Evolutionary conservation across 1,284 basidiomycete species (phyloP).

Genomic region (Naganishia sp.): DNA sequence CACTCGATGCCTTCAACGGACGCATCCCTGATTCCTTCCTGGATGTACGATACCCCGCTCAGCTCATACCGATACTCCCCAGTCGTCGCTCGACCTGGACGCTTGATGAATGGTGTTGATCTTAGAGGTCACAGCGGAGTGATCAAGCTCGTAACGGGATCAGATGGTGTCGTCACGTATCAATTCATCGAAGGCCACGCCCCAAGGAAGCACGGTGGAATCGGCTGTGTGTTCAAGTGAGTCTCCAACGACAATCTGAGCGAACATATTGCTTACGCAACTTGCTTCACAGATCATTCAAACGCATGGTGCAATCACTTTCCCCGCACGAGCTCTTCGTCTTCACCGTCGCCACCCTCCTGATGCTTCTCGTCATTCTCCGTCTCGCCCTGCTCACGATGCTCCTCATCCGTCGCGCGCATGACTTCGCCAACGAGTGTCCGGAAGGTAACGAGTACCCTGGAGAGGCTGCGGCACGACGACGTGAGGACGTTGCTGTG

Average conservation of each 20-base stretch:
- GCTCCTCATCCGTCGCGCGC: conserved; percentile 13
- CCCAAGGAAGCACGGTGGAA: conserved; percentile 2
- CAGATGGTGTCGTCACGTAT: conserved; percentile 16
- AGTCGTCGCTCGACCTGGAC: conserved; percentile 8
- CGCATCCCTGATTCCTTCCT: conserved; percentile 12
- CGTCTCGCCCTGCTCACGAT: conserved; percentile 6
- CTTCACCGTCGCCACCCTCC: conserved; percentile 12
- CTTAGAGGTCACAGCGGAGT: background rate
- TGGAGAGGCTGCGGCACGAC: conserved; percentile 1
- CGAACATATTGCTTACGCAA: background rate
- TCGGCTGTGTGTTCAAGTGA: conserved; percentile 14
- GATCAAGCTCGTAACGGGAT: conserved; percentile 13
- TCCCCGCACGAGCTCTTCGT: conserved; percentile 22
- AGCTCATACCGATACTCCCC: conserved; percentile 4
- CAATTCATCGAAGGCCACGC: background rate
- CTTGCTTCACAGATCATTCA: conserved; percentile 1
- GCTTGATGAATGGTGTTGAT: background rate
- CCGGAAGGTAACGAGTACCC: background rate
- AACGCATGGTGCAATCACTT: conserved; percentile 11
- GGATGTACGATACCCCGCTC: conserved; percentile 23
- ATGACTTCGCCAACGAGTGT: conserved; percentile 1
- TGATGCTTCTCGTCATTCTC: conserved; percentile 25
- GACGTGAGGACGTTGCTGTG: background rate
- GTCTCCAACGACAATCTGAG: background rate
- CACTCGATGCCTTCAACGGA: conserved; percentile 15